Conservation (phyloP, 2,329 filamentous ascomycete genomes). For the Aureobasidium melanogenum region DNA sequence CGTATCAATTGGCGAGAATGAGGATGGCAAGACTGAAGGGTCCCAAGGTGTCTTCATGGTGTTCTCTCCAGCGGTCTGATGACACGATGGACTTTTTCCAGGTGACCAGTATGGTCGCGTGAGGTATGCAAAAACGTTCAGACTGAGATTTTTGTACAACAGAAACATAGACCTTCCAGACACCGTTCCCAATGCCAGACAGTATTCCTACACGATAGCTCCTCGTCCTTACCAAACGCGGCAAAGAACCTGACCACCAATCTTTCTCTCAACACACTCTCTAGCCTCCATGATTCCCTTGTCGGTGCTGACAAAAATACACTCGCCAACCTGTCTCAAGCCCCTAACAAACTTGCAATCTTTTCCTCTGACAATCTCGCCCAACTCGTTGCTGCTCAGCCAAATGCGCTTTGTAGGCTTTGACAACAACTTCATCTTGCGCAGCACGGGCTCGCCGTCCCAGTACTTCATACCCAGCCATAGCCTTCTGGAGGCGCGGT, state of each 20-base stretch:
- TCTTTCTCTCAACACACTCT: constrained; percentile 70
- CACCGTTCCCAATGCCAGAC: background rate
- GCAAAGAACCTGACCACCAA: constrained; percentile 74
- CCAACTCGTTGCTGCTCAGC: constrained; percentile 53
- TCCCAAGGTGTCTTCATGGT: no score
- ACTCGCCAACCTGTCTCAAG: constrained; percentile 68
- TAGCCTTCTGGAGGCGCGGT: constrained; percentile 64
- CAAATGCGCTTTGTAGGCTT: constrained; percentile 67
- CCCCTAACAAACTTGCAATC: constrained; percentile 60
- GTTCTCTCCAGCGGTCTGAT: no score
- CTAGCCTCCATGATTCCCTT: constrained; percentile 69
- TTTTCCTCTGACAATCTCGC: constrained; percentile 59
- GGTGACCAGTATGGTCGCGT: background rate
- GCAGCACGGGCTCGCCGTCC: constrained; percentile 71
- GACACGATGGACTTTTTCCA: no score
- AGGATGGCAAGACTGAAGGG: background rate
- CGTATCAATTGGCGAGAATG: background rate
- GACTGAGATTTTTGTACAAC: background rate
- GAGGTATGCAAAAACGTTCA: background rate
- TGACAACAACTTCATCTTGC: constrained; percentile 56
- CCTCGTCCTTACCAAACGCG: constrained; percentile 43
- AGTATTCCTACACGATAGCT: background rate
- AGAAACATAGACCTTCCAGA: background rate
- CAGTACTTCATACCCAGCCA: constrained; percentile 91
- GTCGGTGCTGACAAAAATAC: constrained; percentile 70